phyloP scores from a whole-genome alignment of 148 eudicot genomes.

The Amaranthus cruentus region DNA sequence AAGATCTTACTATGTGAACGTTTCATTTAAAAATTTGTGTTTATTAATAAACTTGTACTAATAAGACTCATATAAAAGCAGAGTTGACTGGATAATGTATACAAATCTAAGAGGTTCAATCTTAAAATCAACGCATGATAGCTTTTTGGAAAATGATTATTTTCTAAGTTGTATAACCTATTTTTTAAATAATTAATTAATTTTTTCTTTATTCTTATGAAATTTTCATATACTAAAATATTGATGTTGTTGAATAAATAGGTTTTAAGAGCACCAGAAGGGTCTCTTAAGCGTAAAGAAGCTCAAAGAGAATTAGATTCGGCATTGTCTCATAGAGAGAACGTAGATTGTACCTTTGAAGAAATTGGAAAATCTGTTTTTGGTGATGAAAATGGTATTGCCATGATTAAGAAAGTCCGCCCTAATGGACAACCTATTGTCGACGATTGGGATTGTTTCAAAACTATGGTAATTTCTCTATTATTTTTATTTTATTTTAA shows the following conservation, averaged over 20 bases:
- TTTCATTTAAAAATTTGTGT: no score
- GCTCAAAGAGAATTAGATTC: constrained; percentile 26
- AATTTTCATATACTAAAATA: no score
- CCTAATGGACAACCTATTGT: constrained; percentile 28
- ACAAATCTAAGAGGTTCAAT: no score
- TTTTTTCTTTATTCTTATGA: no score
- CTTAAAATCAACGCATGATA: no score
- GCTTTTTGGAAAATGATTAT: no score
- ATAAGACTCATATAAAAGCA: no score
- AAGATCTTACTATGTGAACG: no score
- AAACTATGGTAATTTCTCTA: constrained; percentile 22
- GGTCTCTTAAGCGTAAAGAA: constrained; percentile 13
- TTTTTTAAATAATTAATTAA: no score
- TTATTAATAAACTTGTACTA: no score
- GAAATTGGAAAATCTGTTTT: constrained; percentile 25
- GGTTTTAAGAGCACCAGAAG: constrained; percentile 23
- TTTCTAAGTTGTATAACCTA: no score
- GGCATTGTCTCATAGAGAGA: constrained; percentile 23
- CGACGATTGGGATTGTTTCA: constrained; percentile 39
- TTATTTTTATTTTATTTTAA: neutral
- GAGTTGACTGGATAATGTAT: no score
- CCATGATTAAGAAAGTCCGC: constrained; percentile 19
- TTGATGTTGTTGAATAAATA: neutral
- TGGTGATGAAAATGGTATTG: constrained; percentile 22
- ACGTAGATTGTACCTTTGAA: constrained; percentile 24